phyloP scores from a whole-genome alignment of 805 yeast species.

The Zygosaccharomyces siamensis region DNA sequence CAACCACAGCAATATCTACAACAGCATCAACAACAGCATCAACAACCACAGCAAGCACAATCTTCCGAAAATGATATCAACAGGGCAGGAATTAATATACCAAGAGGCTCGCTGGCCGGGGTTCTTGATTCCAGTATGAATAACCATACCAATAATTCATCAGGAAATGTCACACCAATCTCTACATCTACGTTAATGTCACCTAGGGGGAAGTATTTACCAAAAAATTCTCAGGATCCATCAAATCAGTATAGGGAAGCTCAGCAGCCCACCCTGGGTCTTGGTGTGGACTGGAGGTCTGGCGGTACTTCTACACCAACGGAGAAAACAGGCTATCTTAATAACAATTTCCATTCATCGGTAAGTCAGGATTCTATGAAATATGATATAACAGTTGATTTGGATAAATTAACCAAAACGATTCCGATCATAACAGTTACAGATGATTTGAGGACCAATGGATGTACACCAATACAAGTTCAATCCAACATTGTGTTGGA shows the following conservation, averaged over 20 bases:
- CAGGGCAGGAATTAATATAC: not conserved
- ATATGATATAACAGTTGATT: slow-evolving; percentile 17
- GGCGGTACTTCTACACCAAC: not conserved
- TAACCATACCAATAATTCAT: not conserved
- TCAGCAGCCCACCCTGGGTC: not conserved
- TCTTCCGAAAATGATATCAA: not conserved
- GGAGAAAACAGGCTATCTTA: too few relatives aligned
- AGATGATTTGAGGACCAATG: slow-evolving; percentile 18
- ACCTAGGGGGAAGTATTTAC: slow-evolving; percentile 1
- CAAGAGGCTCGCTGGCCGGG: slow-evolving; percentile 8
- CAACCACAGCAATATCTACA: not conserved
- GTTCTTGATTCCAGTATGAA: slow-evolving; percentile 2
- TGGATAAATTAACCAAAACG: slow-evolving; percentile 20
- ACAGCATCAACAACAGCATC: too few relatives aligned
- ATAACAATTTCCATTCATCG: not conserved
- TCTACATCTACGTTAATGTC: slow-evolving; percentile 14
- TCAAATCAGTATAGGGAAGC: not conserved
- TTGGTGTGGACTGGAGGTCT: slow-evolving; percentile 2
- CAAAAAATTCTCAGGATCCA: not conserved
- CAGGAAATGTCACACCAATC: slow-evolving; percentile 11
- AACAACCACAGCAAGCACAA: not conserved
- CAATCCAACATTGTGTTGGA: slow-evolving; percentile 26
- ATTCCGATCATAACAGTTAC: slow-evolving; percentile 27
- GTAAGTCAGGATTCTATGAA: not conserved
- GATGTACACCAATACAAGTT: slow-evolving; percentile 16